Evolutionary conservation across 2,329 filamentous ascomycete genomes (phyloP), one percentile per base, ranked within the genome.

Genomic region (Sarocladium kiliense): DNA sequence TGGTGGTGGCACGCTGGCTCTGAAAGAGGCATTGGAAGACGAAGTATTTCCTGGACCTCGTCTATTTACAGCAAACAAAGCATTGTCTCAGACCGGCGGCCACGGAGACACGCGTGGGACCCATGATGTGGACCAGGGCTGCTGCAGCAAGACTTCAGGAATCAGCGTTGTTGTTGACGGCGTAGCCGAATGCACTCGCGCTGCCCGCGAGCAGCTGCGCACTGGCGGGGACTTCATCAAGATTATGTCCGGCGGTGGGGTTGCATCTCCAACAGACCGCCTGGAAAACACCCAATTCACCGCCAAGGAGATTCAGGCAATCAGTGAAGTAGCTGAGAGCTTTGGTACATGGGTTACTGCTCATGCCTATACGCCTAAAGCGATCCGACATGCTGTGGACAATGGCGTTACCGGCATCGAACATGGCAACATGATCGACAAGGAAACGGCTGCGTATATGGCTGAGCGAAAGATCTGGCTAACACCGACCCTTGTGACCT

Each of bases 151-250:
- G 10, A 53, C 23, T 11, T 23, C 53, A 1, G 66, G 69, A 3
- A 62, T 77, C 3, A 75, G 74, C 9, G 65, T 72, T 16, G 67
- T 82, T 1, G 74, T 74, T 42, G 78, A 84, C 62, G 79, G 81
- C 1, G 79, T 82, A 1, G 70, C 78, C 0, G 77, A 79, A 44
- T 84, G 81, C 58, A 68, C 81, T 41, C 72, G 73, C 19, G 75
- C 70, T 7, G 74, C 76, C 0, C 71, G 82, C 2, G 79, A 83
- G 53, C 76, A 84, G 62, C 64, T 86, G 0, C 71, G 81, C 2
- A 71, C 67, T 9, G 82, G 82, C 2, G 77, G 79, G 1, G 79
- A 85, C 61, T 84, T 85, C 60, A 75, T 86, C 65, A 85, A 85
- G 65, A 80, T 86, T 58, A 84, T 84, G 80, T 72, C 71, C 1